phyloP scores from a whole-genome alignment of 169 alveolate genomes.

The Cryptosporidium sp. region DNA sequence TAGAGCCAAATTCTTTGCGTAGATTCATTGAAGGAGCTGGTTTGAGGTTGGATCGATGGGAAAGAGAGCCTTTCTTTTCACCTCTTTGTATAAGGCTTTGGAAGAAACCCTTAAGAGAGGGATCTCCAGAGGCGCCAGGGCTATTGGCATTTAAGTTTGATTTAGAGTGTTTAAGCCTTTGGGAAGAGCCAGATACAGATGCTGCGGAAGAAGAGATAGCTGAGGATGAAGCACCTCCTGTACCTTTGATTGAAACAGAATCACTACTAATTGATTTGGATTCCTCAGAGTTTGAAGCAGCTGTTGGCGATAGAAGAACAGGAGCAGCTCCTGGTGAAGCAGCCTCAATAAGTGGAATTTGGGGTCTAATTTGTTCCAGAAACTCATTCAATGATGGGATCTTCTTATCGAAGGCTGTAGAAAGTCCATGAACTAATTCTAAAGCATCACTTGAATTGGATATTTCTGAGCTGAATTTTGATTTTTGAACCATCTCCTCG shows the following conservation, averaged over 20 bases:
- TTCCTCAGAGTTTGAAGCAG: not conserved
- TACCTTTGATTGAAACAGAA: conserved; percentile 15
- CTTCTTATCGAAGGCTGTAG: conserved; percentile 49
- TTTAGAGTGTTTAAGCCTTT: conserved; percentile 50
- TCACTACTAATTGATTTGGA: not conserved
- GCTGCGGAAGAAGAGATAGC: not conserved
- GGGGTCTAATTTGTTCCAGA: conserved; percentile 38
- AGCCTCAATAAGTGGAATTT: conserved; percentile 47
- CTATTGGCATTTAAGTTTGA: conserved; percentile 6
- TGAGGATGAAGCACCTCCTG: conserved; percentile 8
- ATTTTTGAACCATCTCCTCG: conserved; percentile 54
- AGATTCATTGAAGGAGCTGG: conserved; percentile 42
- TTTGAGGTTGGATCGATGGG: conserved; percentile 25
- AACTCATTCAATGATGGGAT: conserved; percentile 44
- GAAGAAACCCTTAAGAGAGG: conserved; percentile 67
- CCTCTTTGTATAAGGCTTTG: conserved; percentile 74
- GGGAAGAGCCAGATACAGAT: not conserved
- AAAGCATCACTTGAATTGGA: not conserved
- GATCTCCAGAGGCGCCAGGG: conserved; percentile 50
- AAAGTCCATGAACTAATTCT: conserved; percentile 35
- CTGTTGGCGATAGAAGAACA: not conserved
- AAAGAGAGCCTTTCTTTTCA: conserved; percentile 33
- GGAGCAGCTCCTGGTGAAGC: conserved; percentile 17
- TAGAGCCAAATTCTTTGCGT: conserved; percentile 34
- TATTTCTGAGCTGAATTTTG: conserved; percentile 11